Base-by-base conservation (phyloP, 176 grass and related monocot genomes). In the Oryza brachyantha region DNA sequence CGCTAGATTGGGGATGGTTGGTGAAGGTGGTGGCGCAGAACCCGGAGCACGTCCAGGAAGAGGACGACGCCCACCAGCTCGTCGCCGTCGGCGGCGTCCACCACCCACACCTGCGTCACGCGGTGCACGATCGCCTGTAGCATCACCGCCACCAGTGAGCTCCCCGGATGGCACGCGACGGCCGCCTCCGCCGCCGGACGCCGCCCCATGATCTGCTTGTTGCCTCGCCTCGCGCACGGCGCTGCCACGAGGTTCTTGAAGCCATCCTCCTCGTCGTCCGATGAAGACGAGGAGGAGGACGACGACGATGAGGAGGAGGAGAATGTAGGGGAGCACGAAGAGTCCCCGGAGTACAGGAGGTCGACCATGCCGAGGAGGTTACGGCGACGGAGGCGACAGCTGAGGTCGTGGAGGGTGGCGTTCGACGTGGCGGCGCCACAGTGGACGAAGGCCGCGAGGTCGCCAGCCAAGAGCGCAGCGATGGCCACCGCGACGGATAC, bases 61-160 rank as follows among this genome's bases (percentile, higher is more conserved):
- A 75, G 32, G 5, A 97, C 89, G 63, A 84, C 66, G 7, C 94
- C 88, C 16, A 89, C 81, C 13, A 97, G 72, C 19, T 59, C 70
- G 43, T 82, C 35, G 8, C n/a, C 48, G 13, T 29, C 32, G 46
- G 5, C 32, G 46, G 17, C 17, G 22, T 55, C 88, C 26, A 93
- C 65, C 36, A 97, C 94, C 91, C 91, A 97, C 62, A 93, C 84
- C 64, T 91, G 90, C 67, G 84, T 82, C 36, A 93, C 84, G 17
- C 94, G 88, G 66, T 91, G 91, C 39, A 86, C 74, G 64, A 87
- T 34, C 3, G 93, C 84, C 81, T 91, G 91, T 62, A 87, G 75
- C 94, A 93, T 89, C 34, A 97, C 86, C 11, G 91, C 91, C 86
- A 97, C 91, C 55, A 91, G 84, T 9, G 91, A 97, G 70, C 93